Conservation (phyloP, 2,329 filamentous ascomycete genomes). For the Fusarium haematococcum region DNA sequence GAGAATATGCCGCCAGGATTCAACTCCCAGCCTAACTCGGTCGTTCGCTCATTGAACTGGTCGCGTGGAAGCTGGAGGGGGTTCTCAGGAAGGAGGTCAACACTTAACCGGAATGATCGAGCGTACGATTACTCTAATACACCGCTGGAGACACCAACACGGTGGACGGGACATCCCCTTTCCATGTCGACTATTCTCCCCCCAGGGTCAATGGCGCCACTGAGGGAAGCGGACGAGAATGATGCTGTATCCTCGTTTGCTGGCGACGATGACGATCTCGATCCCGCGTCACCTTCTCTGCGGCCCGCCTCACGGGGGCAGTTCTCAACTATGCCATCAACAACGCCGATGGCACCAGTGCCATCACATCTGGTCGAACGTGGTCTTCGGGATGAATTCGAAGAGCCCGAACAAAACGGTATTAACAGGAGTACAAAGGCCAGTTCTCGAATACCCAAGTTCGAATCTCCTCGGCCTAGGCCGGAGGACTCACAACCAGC, state of each 20-base stretch:
- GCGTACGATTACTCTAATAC: slow-evolving; percentile 34
- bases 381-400: slow-evolving; percentile 44
- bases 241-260: slow-evolving; percentile 36
- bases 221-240: slow-evolving; percentile 48
- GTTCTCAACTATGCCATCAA: slow-evolving; percentile 50
- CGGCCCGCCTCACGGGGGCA: slow-evolving; percentile 34
- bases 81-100: slow-evolving; percentile 40
- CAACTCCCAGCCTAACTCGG: slow-evolving; percentile 24
- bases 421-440: background rate
- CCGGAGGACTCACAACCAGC: background rate
- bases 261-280: slow-evolving; percentile 42
- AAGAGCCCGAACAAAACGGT: slow-evolving; percentile 4
- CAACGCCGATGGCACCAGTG: slow-evolving; percentile 57
- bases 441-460: slow-evolving; percentile 12
- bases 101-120: slow-evolving; percentile 38
- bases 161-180: slow-evolving; percentile 57
- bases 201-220: slow-evolving; percentile 46
- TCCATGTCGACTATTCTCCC: slow-evolving; percentile 49
- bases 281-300: slow-evolving; percentile 35
- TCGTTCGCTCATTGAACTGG: slow-evolving; percentile 15
- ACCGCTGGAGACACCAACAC: slow-evolving; percentile 58
- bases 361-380: slow-evolving; percentile 58
- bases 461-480: slow-evolving; percentile 8
- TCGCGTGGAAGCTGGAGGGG: slow-evolving; percentile 44
- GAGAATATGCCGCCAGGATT: slow-evolving; percentile 17